Percentiles rank a stretch among this genome's conserved stretches.
Evolutionary conservation across 192 early-diverging fungal genomes (phyloP).

Genomic region (Spizellomyces sp.): DNA sequence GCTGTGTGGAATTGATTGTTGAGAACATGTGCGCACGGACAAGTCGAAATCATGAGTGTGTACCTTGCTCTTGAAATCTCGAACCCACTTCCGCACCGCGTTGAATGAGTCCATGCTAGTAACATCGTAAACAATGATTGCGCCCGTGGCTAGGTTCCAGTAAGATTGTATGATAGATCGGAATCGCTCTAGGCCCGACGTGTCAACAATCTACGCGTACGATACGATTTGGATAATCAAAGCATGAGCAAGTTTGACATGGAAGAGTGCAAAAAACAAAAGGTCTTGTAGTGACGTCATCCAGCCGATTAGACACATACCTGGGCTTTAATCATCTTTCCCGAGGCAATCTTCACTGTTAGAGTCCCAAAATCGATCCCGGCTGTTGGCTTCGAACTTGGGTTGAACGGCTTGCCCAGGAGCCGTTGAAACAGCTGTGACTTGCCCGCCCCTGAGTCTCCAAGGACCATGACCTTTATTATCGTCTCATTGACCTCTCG

Average conservation of each 20-base stretch:
- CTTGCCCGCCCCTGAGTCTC: constrained; percentile 93
- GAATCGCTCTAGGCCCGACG: constrained; percentile 70
- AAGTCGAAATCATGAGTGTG: neutral
- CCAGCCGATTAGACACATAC: constrained; percentile 58
- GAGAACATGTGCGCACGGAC: constrained; percentile 48
- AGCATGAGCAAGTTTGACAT: no score
- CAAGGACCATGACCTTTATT: constrained; percentile 62
- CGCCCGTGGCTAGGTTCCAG: constrained; percentile 73
- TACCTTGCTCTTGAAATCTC: constrained; percentile 70
- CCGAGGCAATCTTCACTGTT: constrained; percentile 81
- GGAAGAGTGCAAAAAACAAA: neutral
- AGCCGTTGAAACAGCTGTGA: constrained; percentile 91
- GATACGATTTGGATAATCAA: no score
- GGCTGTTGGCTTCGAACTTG: constrained; percentile 92
- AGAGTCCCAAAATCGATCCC: constrained; percentile 95
- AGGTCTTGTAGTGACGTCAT: neutral
- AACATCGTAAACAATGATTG: constrained; percentile 97
- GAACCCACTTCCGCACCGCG: constrained; percentile 93
- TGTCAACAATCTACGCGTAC: constrained; percentile 62
- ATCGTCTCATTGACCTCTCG: neutral
- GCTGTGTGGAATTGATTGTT: neutral
- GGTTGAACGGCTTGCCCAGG: constrained; percentile 91
- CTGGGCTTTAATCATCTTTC: constrained; percentile 95
- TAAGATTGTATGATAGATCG: constrained; percentile 37
- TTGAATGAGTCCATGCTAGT: constrained; percentile 91